Conservation (phyloP, 1,284 basidiomycete genomes). For the Fomes fomentarius region DNA sequence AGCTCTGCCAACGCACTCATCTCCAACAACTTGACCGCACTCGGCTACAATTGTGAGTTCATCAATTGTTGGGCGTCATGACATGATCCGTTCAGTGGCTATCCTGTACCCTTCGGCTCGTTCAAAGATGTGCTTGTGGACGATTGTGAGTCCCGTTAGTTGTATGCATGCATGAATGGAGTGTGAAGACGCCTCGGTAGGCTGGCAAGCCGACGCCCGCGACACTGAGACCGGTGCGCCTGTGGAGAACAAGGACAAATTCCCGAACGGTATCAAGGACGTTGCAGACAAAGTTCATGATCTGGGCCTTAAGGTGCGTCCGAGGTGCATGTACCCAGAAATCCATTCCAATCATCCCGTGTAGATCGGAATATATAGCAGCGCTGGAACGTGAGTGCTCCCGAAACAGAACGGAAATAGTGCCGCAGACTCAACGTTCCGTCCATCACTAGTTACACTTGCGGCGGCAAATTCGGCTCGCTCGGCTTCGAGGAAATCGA, state of each 20-base stretch:
- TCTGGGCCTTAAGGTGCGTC: conserved; percentile 44
- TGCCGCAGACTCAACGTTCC: neutral
- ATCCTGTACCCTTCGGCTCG: no score
- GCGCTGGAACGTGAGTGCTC: conserved; percentile 42
- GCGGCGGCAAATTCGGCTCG: conserved; percentile 46
- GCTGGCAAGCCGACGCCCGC: conserved; percentile 38
- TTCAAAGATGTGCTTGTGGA: conserved; percentile 38
- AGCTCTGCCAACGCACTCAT: conserved; percentile 36
- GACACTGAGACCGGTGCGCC: conserved; percentile 36
- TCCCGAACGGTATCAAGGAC: conserved; percentile 48
- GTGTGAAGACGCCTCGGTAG: no score
- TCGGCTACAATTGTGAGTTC: conserved; percentile 39
- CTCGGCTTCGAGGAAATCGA: conserved; percentile 51
- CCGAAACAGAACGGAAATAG: neutral
- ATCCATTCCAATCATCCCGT: neutral
- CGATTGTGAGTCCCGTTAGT: conserved; percentile 38
- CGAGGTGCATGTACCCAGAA: no score
- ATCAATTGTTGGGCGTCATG: neutral
- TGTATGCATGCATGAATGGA: no score
- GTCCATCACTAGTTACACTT: conserved; percentile 38
- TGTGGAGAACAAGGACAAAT: conserved; percentile 40
- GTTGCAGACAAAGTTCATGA: conserved; percentile 44
- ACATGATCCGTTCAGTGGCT: neutral
- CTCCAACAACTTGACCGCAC: conserved; percentile 29
- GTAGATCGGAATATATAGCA: conserved; percentile 52